Percentiles rank a stretch among this genome's conserved stretches.
Evolutionary conservation across 2,329 filamentous ascomycete genomes (phyloP).

Genomic region (Sodiomyces alkalinus): DNA sequence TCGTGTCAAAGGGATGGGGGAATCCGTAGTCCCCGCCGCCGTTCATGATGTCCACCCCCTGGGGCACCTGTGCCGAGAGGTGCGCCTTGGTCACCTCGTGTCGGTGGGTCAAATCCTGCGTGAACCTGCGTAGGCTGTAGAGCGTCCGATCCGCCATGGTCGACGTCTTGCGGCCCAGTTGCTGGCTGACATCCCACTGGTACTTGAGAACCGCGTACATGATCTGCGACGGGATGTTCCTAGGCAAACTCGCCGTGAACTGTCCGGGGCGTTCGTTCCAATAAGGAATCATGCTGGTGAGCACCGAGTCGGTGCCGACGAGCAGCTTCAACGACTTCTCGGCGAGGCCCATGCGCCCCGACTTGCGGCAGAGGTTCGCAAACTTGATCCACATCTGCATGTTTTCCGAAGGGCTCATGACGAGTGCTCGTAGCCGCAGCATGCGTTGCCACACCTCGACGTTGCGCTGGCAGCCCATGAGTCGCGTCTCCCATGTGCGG

Average conservation of each 20-base stretch:
- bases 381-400: slow-evolving; percentile 99
- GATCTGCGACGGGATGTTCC: slow-evolving; percentile 55
- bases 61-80: slow-evolving; percentile 28
- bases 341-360: slow-evolving; percentile 80
- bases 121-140: slow-evolving; percentile 45
- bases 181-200: slow-evolving; percentile 76
- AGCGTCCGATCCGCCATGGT: slow-evolving; percentile 38
- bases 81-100: slow-evolving; percentile 38
- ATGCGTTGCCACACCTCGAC: slow-evolving; percentile 98
- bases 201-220: slow-evolving; percentile 97
- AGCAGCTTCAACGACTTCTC: slow-evolving; percentile 89
- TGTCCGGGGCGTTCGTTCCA: slow-evolving; percentile 29
- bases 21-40: slow-evolving; percentile 40
- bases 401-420: slow-evolving; percentile 83
- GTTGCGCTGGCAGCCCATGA: slow-evolving; percentile 91
- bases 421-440: slow-evolving; percentile 84
- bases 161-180: slow-evolving; percentile 24
- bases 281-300: slow-evolving; percentile 46
- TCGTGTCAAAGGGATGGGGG: slow-evolving; percentile 28
- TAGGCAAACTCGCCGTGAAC: slow-evolving; percentile 17
- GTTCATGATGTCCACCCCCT: slow-evolving; percentile 25
- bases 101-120: slow-evolving; percentile 39
- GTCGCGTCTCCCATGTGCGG: slow-evolving; percentile 84
- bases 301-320: slow-evolving; percentile 54
- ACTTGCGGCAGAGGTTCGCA: slow-evolving; percentile 94